Base-by-base conservation (phyloP, 768 basidiomycete genomes). In the Epithele typhae region DNA sequence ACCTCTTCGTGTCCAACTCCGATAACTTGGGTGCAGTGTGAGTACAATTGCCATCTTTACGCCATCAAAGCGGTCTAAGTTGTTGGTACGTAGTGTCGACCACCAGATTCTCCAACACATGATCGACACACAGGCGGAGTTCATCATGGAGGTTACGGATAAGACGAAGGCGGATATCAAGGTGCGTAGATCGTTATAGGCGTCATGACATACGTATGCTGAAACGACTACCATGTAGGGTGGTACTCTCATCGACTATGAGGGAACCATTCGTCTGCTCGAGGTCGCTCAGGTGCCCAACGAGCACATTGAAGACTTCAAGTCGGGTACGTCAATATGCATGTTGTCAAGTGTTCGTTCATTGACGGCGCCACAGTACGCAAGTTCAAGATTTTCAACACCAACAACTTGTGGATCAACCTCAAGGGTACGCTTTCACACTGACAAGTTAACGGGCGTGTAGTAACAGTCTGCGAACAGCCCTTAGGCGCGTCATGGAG, bases 1-100 rank as follows among this genome's bases (percentile, higher is more conserved):
- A 95, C 70, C 80, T 96, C 58, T 97, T 96, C 63, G 90, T 93
- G 44, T 95, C 92, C 67, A 97, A 97, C 77, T 92, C 92, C 38
- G 94, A 96, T 69, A 96, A 96, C 68, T 68, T 97, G 62, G 93
- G 93, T 63, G 94, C 92, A 53, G 84, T 86, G 84, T 87, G 68
- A 56, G 81, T 71, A 15, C 22, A n/a, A n/a, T n/a, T n/a, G n/a
- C n/a, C n/a, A n/a, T n/a, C 15, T 11, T 37, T 12, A 11, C 17
- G 3, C 12, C 4, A 6, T 21, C 17, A 9, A 15, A 33, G 24
- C 17, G 6, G 6, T 40, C 10, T n/a, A 36, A 49, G 44, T 8
- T 49, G 34, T 18, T 34, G 5, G 27, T n/a, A n/a, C n/a, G 18
- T 23, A 55, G 57, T 12, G 58, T 54, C 51, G 51, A 63, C 49